Evolutionary conservation across 176 grass and related monocot species (phyloP).

Genomic region (Ensete ventricosum): DNA sequence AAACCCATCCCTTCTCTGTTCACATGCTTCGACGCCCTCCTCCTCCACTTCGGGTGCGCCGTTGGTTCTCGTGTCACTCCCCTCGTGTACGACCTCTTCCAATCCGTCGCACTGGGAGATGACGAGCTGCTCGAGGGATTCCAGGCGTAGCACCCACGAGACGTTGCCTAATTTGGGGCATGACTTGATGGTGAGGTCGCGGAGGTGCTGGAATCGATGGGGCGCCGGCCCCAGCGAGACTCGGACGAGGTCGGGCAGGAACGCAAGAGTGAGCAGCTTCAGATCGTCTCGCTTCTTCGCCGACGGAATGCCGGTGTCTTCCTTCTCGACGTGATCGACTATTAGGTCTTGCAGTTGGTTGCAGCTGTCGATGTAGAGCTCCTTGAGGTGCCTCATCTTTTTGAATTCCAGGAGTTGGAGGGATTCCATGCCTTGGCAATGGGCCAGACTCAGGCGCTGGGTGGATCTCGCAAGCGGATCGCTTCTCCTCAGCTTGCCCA

Average conservation of each 20-base stretch:
- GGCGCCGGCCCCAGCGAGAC: conserved; percentile 33
- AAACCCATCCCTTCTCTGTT: conserved; percentile 20
- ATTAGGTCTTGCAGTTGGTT: conserved; percentile 35
- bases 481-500: conserved; percentile 49
- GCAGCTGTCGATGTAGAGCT: conserved; percentile 60
- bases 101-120: conserved; percentile 49
- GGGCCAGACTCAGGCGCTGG: conserved; percentile 44
- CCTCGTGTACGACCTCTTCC: conserved; percentile 37
- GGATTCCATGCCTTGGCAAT: conserved; percentile 41
- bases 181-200: conserved; percentile 39
- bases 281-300: conserved; percentile 10
- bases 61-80: not conserved
- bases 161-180: conserved; percentile 48
- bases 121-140: conserved; percentile 57
- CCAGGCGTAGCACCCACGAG: conserved; percentile 53
- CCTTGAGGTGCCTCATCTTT: conserved; percentile 53
- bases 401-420: conserved; percentile 56
- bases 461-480: conserved; percentile 61
- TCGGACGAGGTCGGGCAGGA: conserved; percentile 39
- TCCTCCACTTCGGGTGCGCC: conserved; percentile 8
- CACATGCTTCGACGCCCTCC: not conserved
- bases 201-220: conserved; percentile 37
- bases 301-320: not conserved
- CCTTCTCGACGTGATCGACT: conserved; percentile 21
- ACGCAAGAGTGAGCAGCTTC: conserved; percentile 52